These are phyloP conservation scores for Salix suchowensis DNA, from an alignment of 345 rosid species.

Conservation along the genomic window DNA sequence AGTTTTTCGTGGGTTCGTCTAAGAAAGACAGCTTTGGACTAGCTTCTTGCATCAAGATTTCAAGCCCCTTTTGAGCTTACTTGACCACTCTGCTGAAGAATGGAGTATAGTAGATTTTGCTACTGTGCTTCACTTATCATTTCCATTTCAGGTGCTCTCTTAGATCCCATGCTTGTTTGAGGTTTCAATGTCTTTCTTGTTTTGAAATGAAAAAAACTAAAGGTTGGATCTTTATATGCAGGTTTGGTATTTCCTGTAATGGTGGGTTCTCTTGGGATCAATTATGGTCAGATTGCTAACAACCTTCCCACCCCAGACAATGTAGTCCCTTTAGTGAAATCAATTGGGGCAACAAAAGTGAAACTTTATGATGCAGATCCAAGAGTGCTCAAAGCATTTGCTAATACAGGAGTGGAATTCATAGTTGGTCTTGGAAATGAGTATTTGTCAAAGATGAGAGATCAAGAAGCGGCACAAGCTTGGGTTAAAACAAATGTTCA, in stretches of 20 bases:
- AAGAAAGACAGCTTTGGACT: background rate
- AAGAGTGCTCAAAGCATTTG: slow-evolving; percentile 65
- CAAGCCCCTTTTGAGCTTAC: background rate
- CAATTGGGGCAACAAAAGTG: slow-evolving; percentile 76
- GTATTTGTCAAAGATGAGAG: slow-evolving; percentile 51
- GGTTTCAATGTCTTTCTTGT: background rate
- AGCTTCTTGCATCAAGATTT: background rate
- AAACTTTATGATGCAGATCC: slow-evolving; percentile 92
- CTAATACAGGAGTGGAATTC: slow-evolving; percentile 70
- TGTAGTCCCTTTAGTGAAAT: slow-evolving; percentile 70
- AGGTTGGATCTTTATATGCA: background rate
- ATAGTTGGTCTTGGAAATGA: slow-evolving; percentile 76
- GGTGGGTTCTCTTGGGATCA: slow-evolving; percentile 65
- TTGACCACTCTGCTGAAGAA: background rate
- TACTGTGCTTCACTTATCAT: slow-evolving; percentile 14
- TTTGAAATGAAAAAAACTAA: background rate
- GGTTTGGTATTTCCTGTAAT: slow-evolving; percentile 20
- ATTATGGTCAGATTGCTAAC: slow-evolving; percentile 89
- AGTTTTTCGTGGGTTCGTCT: background rate
- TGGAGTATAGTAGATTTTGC: slow-evolving; percentile 11
- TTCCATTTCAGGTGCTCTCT: slow-evolving; percentile 37
- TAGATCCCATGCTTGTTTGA: background rate
- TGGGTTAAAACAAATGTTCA: slow-evolving; percentile 79
- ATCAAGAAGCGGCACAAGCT: slow-evolving; percentile 47
- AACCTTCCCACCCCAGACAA: slow-evolving; percentile 69